Conservation (phyloP, 306 rosid species). For the Fragaria iinumae region DNA sequence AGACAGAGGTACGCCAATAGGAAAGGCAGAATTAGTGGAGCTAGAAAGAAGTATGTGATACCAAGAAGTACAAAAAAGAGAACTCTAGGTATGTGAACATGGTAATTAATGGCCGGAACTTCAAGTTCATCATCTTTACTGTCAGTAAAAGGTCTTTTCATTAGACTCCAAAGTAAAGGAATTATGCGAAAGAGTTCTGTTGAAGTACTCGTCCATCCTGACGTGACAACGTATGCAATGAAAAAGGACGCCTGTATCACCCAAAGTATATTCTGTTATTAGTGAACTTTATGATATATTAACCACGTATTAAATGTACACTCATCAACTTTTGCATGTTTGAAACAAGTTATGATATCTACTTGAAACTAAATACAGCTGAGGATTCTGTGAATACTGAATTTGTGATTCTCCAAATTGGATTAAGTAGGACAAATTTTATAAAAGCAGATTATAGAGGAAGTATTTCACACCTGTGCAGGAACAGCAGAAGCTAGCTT, state of each 20-base stretch:
- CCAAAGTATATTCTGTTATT: slow-evolving; percentile 32
- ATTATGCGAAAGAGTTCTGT: slow-evolving; percentile 78
- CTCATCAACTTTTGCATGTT: slow-evolving; percentile 13
- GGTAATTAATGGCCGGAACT: slow-evolving; percentile 65
- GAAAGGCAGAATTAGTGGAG: slow-evolving; percentile 92
- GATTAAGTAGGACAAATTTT: background rate
- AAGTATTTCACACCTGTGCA: slow-evolving; percentile 66
- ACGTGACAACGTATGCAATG: slow-evolving; percentile 87
- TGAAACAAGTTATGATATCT: background rate
- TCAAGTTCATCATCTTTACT: slow-evolving; percentile 48
- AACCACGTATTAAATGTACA: background rate
- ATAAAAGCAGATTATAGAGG: slow-evolving; percentile 17
- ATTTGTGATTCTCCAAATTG: slow-evolving; percentile 2
- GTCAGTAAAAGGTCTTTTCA: slow-evolving; percentile 51
- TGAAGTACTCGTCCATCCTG: slow-evolving; percentile 88
- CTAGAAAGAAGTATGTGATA: slow-evolving; percentile 81
- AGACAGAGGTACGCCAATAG: slow-evolving; percentile 73
- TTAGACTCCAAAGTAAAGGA: slow-evolving; percentile 54
- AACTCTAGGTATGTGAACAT: slow-evolving; percentile 73
- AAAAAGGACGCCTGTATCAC: slow-evolving; percentile 81
- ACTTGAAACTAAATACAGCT: background rate
- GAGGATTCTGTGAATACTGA: background rate
- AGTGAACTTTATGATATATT: slow-evolving; percentile 7
- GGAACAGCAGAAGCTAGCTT: slow-evolving; percentile 81
- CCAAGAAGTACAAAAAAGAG: slow-evolving; percentile 96